Conservation (phyloP, 805 yeast genomes). For the Metschnikowia bowlesiae region DNA sequence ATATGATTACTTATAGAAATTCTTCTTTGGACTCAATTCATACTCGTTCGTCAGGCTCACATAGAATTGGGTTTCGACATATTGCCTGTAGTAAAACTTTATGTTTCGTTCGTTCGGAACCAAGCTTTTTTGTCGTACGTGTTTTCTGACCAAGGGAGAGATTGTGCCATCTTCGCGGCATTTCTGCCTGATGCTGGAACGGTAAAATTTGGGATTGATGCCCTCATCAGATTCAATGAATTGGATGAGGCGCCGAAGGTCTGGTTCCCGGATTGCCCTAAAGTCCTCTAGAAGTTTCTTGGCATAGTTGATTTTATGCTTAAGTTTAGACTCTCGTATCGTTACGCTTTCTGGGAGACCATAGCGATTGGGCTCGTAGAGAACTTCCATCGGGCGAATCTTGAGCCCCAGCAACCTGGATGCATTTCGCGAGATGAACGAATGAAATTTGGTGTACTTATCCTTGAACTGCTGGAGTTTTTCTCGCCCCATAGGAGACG, state of each 20-base stretch:
- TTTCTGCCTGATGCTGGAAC: conserved; percentile 25
- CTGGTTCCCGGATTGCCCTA: conserved; percentile 20
- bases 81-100: conserved; percentile 23
- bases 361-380: conserved; percentile 26
- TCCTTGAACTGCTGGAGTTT: conserved; percentile 5
- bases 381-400: conserved; percentile 28
- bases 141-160: conserved; percentile 18
- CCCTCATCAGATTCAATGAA: conserved; percentile 12
- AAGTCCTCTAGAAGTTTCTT: conserved; percentile 17
- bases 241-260: conserved; percentile 17
- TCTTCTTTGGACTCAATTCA: conserved; percentile 22
- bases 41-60: conserved; percentile 17
- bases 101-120: conserved; percentile 31
- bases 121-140: conserved; percentile 21
- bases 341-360: conserved; percentile 31
- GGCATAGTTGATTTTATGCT: conserved; percentile 20
- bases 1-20: conserved; percentile 28
- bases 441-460: conserved; percentile 16
- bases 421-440: conserved; percentile 20
- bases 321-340: conserved; percentile 24
- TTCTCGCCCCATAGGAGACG: background rate
- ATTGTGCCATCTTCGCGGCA: conserved; percentile 9
- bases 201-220: conserved; percentile 24
- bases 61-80: conserved; percentile 29
- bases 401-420: conserved; percentile 20